phyloP scores from a whole-genome alignment of 768 basidiomycete genomes.

The Omphalotus guepiniiformis region DNA sequence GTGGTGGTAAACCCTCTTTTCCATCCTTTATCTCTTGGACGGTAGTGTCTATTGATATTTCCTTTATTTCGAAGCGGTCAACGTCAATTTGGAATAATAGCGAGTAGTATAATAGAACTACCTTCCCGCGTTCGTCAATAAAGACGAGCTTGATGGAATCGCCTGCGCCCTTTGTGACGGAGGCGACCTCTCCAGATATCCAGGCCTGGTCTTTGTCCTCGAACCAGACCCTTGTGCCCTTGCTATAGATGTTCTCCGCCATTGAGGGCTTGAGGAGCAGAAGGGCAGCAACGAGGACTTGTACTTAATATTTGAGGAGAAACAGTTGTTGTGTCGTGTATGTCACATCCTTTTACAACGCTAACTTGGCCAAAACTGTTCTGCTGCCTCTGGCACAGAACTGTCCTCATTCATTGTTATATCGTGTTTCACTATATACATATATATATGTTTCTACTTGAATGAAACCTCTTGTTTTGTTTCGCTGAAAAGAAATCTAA shows the following conservation, averaged over 20 bases:
- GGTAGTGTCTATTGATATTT: constrained; percentile 74
- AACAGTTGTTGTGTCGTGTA: too few species aligned
- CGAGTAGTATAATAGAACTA: constrained; percentile 26
- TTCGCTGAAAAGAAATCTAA: too few species aligned
- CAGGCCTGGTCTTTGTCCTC: constrained; percentile 93
- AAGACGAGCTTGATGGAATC: constrained; percentile 82
- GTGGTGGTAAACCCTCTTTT: constrained; percentile 78
- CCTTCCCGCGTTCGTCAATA: constrained; percentile 90
- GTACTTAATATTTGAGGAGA: not conserved
- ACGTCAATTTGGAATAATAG: constrained; percentile 10
- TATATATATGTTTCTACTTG: too few species aligned
- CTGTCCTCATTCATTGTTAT: too few species aligned
- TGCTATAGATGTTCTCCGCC: constrained; percentile 92
- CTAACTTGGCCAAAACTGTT: too few species aligned
- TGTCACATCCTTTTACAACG: too few species aligned
- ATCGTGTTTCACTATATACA: too few species aligned
- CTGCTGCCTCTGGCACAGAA: too few species aligned
- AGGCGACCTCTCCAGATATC: constrained; percentile 83
- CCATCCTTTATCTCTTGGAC: constrained; percentile 76
- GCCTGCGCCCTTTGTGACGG: constrained; percentile 57
- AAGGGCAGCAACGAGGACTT: constrained; percentile 6
- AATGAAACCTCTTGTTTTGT: too few species aligned
- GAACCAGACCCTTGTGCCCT: constrained; percentile 88
- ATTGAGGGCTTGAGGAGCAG: constrained; percentile 32
- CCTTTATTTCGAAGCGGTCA: constrained; percentile 57